Conservation (phyloP, 768 basidiomycete species). For the Paxillus ammoniavirescens region DNA sequence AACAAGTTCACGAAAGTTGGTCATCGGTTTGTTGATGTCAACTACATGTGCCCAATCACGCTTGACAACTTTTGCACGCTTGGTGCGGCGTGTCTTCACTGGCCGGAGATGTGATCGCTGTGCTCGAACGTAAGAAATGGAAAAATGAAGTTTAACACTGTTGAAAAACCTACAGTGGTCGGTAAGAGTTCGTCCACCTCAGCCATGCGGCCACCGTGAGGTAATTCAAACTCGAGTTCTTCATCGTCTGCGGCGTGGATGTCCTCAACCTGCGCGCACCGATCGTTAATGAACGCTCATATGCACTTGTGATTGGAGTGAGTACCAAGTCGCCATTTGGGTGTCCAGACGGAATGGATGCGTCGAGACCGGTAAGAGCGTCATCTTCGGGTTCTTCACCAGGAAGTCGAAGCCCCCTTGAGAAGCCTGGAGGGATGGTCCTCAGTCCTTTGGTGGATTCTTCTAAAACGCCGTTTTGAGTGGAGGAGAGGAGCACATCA, state of each 20-base stretch:
- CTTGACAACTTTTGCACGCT: conserved; percentile 58
- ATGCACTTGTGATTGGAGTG: not conserved
- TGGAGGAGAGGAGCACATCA: conserved; percentile 42
- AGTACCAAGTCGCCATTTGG: conserved; percentile 16
- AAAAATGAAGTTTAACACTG: not conserved
- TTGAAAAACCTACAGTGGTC: conserved; percentile 38
- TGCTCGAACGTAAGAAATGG: conserved; percentile 6
- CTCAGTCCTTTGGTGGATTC: conserved; percentile 46
- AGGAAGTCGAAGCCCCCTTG: conserved; percentile 71
- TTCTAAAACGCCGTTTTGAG: conserved; percentile 33
- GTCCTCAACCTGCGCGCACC: conserved; percentile 19
- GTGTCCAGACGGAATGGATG: conserved; percentile 4
- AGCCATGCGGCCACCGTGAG: conserved; percentile 23
- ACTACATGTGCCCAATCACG: conserved; percentile 99
- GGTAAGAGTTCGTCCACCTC: conserved; percentile 85
- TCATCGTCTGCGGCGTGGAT: conserved; percentile 17
- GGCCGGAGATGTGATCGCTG: conserved; percentile 63
- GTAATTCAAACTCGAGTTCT: conserved; percentile 20
- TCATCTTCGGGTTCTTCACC: conserved; percentile 53
- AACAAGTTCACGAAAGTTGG: conserved; percentile 88
- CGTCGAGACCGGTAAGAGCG: conserved; percentile 34
- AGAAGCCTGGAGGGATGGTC: conserved; percentile 80
- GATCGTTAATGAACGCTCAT: conserved; percentile 25
- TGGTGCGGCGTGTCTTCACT: conserved; percentile 40
- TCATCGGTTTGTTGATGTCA: conserved; percentile 85